A percentile compares a stretch with the other conserved stretches of the same genome.
Evolutionary conservation across 768 basidiomycete genomes (phyloP).

Genomic region (Cystofilobasidium capitatum): DNA sequence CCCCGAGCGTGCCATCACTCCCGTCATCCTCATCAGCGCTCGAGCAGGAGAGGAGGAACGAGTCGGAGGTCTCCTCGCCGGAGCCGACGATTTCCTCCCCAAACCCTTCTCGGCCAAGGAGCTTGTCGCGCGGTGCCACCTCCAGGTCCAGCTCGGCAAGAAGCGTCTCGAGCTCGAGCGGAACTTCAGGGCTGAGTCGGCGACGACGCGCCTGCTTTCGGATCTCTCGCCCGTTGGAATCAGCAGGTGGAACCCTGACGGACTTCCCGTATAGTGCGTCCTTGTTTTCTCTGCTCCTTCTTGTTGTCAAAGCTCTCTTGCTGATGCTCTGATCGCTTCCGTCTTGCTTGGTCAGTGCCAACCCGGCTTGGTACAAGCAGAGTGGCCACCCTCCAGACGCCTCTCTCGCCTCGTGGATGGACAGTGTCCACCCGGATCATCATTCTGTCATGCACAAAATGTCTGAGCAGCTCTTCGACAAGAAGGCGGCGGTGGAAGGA

Average conservation of each 20-base stretch:
- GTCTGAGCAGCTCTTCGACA: conserved; percentile 5
- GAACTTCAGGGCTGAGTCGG: conserved; percentile 17
- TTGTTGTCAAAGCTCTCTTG: neutral
- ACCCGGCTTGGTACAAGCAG: conserved; percentile 10
- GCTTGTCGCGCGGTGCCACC: conserved; percentile 10
- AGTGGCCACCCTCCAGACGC: conserved; percentile 12
- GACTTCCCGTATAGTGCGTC: conserved; percentile 3
- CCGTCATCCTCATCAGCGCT: conserved; percentile 21
- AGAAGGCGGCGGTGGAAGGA: neutral
- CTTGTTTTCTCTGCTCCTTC: neutral
- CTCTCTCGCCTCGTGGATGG: conserved; percentile 6
- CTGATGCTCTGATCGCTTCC: too few relatives aligned
- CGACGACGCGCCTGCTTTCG: conserved; percentile 14
- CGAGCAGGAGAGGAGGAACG: conserved; percentile 16
- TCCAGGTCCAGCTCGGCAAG: conserved; percentile 16
- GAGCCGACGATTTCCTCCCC: conserved; percentile 19
- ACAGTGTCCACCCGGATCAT: conserved; percentile 9
- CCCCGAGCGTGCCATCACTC: conserved; percentile 4
- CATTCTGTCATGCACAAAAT: neutral
- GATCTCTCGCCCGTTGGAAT: conserved; percentile 14
- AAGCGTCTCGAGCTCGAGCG: conserved; percentile 17
- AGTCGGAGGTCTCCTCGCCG: conserved; percentile 10
- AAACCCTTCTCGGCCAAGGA: conserved; percentile 19
- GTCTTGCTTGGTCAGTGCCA: conserved; percentile 1
- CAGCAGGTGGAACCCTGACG: conserved; percentile 6